Base-by-base conservation (phyloP, 2,329 filamentous ascomycete genomes). In the Alternaria panax region DNA sequence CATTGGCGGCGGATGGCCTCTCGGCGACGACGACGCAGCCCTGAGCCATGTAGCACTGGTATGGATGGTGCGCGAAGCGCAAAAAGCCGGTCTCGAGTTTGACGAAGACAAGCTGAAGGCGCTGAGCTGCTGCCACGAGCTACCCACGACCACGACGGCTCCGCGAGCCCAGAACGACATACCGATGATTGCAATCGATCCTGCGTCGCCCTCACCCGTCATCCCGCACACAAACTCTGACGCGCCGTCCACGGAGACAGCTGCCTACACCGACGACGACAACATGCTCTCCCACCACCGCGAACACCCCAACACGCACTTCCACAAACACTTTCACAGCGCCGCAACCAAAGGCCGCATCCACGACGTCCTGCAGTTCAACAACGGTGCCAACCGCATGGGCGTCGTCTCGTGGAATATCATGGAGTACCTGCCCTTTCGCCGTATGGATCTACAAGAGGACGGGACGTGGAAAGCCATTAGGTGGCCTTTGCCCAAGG, bases 401-500 rank as follows among this genome's bases (percentile, higher is more conserved):
- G 85, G 87, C 0, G 90, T 92, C 0, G 66, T 89, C 0, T 84
- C 83, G 2, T 94, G 91, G 91, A 90, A 88, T 45, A 62, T 92
- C 22, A 92, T 94, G 91, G 92, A 94, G 71, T 93, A 90, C 73
- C 80, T 94, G 24, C 92, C 92, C 0, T 93, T 94, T 78, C 85
- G 90, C 1, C 84, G 92, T 24, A 93, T 95, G 90, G 92, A 94
- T 67, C 80, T 94, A 7, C 87, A 88, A 62, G 60, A 81, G 0
- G 89, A 93, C 62, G 90, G 90, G 0, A 87, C 86, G 0, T 95
- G 92, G 92, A 89, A 87, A 75, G 89, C 90, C 0, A 94, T 95
- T 65, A 83, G 88, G 8, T 94, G 91, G 90, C 92, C 92, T 0
- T 79, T 94, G 3, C 92, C 92, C 0, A 86, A 88, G 28, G 92